phyloP scores from a whole-genome alignment of 2,329 filamentous ascomycete genomes.

The Plenodomus biglobosus region DNA sequence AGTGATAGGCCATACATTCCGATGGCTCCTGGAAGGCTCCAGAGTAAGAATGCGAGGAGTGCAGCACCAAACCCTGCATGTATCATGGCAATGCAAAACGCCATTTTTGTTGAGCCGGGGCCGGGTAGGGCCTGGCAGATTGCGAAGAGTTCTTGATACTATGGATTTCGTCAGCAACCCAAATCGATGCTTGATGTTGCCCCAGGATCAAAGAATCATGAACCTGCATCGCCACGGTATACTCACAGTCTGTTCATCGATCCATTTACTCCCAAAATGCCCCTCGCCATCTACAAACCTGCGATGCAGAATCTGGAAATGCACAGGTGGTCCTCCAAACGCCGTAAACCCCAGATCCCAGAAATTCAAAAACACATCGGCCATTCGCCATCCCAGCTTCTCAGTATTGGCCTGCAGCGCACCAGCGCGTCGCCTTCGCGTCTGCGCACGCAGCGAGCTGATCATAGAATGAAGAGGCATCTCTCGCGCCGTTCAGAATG shows the following conservation, averaged over 20 bases:
- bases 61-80: slow-evolving; percentile 62
- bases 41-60: slow-evolving; percentile 62
- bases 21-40: slow-evolving; percentile 70
- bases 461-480: slow-evolving; percentile 26
- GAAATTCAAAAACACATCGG: slow-evolving; percentile 30
- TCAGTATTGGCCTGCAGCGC: slow-evolving; percentile 23
- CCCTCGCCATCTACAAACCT: slow-evolving; percentile 59
- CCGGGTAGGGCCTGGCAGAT: slow-evolving; percentile 68
- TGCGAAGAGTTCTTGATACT: slow-evolving; percentile 74
- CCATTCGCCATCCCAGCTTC: slow-evolving; percentile 25
- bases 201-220: neutral
- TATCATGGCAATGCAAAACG: slow-evolving; percentile 67
- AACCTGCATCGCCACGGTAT: neutral
- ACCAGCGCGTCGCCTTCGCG: slow-evolving; percentile 14
- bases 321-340: slow-evolving; percentile 69
- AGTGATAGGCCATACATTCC: slow-evolving; percentile 70
- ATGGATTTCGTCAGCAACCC: neutral
- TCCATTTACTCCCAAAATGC: slow-evolving; percentile 60
- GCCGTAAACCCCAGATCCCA: slow-evolving; percentile 67
- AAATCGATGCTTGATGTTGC: neutral
- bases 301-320: slow-evolving; percentile 67
- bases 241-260: slow-evolving; percentile 67
- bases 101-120: slow-evolving; percentile 70
- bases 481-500: neutral
- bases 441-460: slow-evolving; percentile 21